These are phyloP conservation scores for Nakaseomyces sp. DNA, from an alignment of 1,139 yeast species.

Conservation along the genomic window DNA sequence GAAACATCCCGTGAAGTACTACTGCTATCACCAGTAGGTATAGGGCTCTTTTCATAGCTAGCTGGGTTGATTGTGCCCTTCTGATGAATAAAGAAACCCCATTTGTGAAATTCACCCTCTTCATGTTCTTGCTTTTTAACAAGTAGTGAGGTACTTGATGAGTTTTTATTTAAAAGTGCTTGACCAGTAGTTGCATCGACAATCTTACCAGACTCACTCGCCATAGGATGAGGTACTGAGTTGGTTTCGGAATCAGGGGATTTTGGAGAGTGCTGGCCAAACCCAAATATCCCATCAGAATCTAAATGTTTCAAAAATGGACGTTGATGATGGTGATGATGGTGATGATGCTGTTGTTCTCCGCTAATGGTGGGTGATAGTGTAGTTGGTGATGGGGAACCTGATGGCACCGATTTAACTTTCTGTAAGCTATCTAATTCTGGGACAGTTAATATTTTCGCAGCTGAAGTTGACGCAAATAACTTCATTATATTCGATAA, in stretches of 20 bases:
- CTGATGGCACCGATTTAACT: not conserved
- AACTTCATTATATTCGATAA: constrained; percentile 55
- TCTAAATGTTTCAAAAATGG: constrained; percentile 21
- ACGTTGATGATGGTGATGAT: constrained; percentile 1
- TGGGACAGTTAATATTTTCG: not conserved
- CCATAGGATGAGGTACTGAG: constrained; percentile 56
- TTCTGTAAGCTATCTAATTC: not conserved
- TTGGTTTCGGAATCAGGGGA: constrained; percentile 12
- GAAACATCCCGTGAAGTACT: constrained; percentile 1
- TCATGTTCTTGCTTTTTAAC: constrained; percentile 77
- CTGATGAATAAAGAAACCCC: constrained; percentile 66
- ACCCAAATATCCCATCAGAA: constrained; percentile 17
- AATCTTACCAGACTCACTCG: constrained; percentile 50
- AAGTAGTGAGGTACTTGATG: constrained; percentile 57
- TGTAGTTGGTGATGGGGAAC: not conserved
- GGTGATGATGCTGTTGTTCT: not conserved
- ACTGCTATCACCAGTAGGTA: not conserved
- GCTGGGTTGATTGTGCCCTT: constrained; percentile 32
- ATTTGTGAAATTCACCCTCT: constrained; percentile 84
- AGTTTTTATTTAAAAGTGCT: constrained; percentile 55
- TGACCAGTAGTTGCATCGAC: constrained; percentile 64
- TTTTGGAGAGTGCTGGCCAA: constrained; percentile 6
- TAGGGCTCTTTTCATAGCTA: constrained; percentile 22
- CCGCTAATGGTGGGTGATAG: not conserved
- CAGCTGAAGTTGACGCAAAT: constrained; percentile 27